Evolutionary conservation across 345 rosid species (phyloP).

Genomic region (Citrus medica): DNA sequence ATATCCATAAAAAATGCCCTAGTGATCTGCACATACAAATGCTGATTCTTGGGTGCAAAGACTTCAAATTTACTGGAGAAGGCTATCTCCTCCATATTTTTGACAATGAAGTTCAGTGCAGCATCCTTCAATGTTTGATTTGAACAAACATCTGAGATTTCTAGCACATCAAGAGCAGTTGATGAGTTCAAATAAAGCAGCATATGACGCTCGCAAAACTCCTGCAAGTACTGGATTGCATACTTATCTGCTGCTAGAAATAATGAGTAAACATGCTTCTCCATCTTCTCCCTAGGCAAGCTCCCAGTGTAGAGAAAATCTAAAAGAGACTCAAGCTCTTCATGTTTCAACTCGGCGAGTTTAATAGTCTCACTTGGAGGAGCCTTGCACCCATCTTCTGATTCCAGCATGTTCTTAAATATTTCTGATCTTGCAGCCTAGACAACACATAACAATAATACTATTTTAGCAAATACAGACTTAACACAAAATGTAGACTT

Average conservation of each 20-base stretch:
- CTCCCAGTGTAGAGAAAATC: conserved; percentile 79
- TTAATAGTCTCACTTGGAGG: conserved; percentile 48
- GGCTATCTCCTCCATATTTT: conserved; percentile 60
- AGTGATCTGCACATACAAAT: conserved; percentile 61
- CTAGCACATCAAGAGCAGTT: conserved; percentile 59
- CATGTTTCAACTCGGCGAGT: conserved; percentile 52
- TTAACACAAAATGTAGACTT: not conserved
- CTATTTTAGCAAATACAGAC: not conserved
- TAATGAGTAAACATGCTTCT: conserved; percentile 51
- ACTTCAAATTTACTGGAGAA: conserved; percentile 54
- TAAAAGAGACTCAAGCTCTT: conserved; percentile 68
- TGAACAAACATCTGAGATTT: conserved; percentile 58
- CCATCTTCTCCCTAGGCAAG: conserved; percentile 43
- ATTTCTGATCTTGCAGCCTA: conserved; percentile 86
- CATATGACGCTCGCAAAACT: conserved; percentile 59
- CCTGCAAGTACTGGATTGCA: conserved; percentile 58
- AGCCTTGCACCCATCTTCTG: conserved; percentile 69
- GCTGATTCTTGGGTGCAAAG: conserved; percentile 54
- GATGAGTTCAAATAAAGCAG: conserved; percentile 37
- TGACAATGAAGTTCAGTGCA: conserved; percentile 48
- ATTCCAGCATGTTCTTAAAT: conserved; percentile 66
- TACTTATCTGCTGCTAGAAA: conserved; percentile 75
- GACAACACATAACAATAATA: not conserved
- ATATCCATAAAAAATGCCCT: conserved; percentile 57
- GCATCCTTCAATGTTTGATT: conserved; percentile 47